These are phyloP conservation scores for Citrus sp. DNA, from an alignment of 345 rosid genomes.

Conservation along the genomic window DNA sequence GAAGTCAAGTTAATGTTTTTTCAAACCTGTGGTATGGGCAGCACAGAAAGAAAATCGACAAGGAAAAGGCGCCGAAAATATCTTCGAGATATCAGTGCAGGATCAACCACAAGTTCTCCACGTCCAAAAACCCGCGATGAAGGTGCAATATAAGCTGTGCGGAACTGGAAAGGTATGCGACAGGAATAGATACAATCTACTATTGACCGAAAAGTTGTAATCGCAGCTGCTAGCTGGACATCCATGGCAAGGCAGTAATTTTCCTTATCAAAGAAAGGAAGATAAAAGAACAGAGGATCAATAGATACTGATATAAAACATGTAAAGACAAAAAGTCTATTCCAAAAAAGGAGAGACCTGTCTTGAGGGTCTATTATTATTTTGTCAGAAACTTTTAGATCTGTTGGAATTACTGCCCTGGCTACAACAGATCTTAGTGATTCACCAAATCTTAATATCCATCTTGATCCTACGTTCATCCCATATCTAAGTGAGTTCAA, in stretches of 20 bases:
- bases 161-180: conserved; percentile 75
- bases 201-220: conserved; percentile 51
- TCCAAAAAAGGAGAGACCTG: conserved; percentile 72
- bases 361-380: conserved; percentile 80
- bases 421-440: conserved; percentile 48
- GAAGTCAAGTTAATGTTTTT: background rate
- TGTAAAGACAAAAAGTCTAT: conserved; percentile 66
- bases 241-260: conserved; percentile 62
- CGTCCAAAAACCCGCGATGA: conserved; percentile 93
- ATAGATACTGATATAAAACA: conserved; percentile 74
- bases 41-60: conserved; percentile 68
- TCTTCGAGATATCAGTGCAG: conserved; percentile 59
- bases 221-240: conserved; percentile 49
- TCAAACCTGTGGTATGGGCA: conserved; percentile 82
- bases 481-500: conserved; percentile 57
- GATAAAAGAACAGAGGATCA: conserved; percentile 80
- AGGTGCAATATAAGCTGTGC: conserved; percentile 82
- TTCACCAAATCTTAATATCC: conserved; percentile 52
- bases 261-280: conserved; percentile 56
- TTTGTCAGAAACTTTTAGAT: conserved; percentile 65
- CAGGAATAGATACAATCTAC: conserved; percentile 61
- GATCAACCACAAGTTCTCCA: conserved; percentile 90
- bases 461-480: conserved; percentile 57
- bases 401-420: conserved; percentile 72
- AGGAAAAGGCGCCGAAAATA: conserved; percentile 65